Percentiles rank a stretch among this genome's conserved stretches.
These are phyloP conservation scores for Saksenaea vasiformis DNA, from an alignment of 371 early-diverging fungal species.

Conservation along the genomic window DNA sequence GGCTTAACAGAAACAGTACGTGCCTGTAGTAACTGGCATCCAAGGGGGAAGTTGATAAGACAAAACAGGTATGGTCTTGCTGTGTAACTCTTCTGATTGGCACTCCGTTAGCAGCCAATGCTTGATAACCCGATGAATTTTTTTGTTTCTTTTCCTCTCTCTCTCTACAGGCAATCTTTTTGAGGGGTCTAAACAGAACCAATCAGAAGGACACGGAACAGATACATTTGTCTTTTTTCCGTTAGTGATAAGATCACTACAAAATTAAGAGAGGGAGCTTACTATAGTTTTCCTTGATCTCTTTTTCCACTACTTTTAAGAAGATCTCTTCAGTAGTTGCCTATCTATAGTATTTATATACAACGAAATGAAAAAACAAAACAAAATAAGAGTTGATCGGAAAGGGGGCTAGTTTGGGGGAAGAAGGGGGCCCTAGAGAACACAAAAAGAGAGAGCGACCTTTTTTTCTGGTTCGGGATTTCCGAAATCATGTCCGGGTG, in stretches of 20 bases:
- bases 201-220: not conserved
- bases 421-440: not conserved
- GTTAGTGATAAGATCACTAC: no score
- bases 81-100: no score
- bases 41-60: not conserved
- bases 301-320: not conserved
- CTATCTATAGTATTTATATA: not conserved
- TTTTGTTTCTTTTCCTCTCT: not conserved
- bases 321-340: not conserved
- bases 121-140: not conserved
- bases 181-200: not conserved
- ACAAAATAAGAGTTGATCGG: not conserved
- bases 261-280: no score
- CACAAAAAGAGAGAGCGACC: not conserved
- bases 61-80: not conserved
- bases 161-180: not conserved
- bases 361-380: no score
- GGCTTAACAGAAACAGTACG: no score
- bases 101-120: not conserved
- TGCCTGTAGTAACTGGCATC: not conserved
- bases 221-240: not conserved
- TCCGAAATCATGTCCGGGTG: constrained; percentile 4
- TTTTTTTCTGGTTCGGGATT: not conserved
- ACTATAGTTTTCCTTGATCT: not conserved
- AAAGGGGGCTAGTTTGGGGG: not conserved